Conservation (phyloP, 768 basidiomycete genomes). For the Trametes cubensis region DNA sequence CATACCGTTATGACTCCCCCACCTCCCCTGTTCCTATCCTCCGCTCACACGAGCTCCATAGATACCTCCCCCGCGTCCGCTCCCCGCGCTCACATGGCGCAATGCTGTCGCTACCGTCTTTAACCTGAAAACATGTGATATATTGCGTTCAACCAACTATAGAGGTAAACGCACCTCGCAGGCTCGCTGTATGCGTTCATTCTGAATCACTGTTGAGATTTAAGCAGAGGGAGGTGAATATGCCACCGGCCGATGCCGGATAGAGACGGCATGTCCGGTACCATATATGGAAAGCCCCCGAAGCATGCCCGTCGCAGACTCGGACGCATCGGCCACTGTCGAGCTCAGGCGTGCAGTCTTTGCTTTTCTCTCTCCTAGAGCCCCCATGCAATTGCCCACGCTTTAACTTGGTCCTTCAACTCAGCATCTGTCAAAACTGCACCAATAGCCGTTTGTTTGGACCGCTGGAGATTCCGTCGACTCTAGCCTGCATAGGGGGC, state of each 20-base stretch:
- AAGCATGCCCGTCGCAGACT: not conserved
- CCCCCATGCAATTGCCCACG: not conserved
- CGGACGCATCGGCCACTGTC: not conserved
- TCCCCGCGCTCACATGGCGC: constrained; percentile 3
- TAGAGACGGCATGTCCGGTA: constrained; percentile 5
- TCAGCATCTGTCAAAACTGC: no score
- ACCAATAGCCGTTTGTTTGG: no score
- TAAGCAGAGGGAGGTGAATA: not conserved
- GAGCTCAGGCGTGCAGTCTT: not conserved
- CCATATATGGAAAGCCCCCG: constrained; percentile 4
- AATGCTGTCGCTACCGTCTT: constrained; percentile 9
- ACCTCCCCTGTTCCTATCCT: not conserved
- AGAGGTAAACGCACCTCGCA: not conserved
- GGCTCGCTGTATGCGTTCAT: no score
- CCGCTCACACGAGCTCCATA: constrained; percentile 11
- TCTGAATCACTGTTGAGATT: not conserved
- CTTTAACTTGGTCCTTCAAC: no score
- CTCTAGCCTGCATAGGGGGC: no score
- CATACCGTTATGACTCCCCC: constrained; percentile 10
- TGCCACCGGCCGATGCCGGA: constrained; percentile 13
- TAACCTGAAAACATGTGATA: constrained; percentile 1
- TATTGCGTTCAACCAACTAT: constrained; percentile 1
- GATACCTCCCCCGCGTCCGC: constrained; percentile 16
- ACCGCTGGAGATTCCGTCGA: no score
- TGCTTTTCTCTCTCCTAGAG: not conserved